phyloP scores from a whole-genome alignment of 352 stramenopile genomes.

The Chrysophaeum taylorii region DNA sequence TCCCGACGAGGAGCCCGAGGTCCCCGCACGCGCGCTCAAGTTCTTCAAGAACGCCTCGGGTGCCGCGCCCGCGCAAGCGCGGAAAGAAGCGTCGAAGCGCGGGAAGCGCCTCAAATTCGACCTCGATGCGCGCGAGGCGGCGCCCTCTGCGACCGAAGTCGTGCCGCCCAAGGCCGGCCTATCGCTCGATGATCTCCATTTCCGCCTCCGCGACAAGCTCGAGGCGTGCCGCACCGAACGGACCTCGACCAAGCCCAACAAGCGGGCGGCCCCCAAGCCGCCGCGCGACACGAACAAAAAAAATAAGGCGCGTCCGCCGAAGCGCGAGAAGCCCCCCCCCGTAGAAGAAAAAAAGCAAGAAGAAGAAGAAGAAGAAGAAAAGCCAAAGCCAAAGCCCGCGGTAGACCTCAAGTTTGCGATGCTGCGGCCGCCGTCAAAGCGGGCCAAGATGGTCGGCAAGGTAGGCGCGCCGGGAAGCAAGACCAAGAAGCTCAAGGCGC shows the following conservation, averaged over 20 bases:
- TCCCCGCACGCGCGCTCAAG: background rate
- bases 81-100: background rate
- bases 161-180: background rate
- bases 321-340: too few relatives aligned
- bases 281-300: too few relatives aligned
- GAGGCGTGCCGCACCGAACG: background rate
- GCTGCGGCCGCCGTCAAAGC: background rate
- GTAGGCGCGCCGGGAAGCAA: slow-evolving; percentile 1
- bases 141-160: background rate
- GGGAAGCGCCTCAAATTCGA: background rate
- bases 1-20: background rate
- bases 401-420: background rate
- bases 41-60: background rate
- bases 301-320: too few relatives aligned
- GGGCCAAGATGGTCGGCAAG: background rate
- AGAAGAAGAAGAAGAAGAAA: background rate
- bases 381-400: background rate
- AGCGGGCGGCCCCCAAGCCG: too few relatives aligned
- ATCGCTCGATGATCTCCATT: background rate
- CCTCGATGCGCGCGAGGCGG: background rate
- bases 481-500: background rate
- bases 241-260: background rate
- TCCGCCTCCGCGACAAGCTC: background rate
- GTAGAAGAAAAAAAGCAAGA: background rate
- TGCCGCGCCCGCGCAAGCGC: background rate